These are phyloP conservation scores for Macrolepiota dolichaula DNA, from an alignment of 768 basidiomycete species.

Conservation along the genomic window DNA sequence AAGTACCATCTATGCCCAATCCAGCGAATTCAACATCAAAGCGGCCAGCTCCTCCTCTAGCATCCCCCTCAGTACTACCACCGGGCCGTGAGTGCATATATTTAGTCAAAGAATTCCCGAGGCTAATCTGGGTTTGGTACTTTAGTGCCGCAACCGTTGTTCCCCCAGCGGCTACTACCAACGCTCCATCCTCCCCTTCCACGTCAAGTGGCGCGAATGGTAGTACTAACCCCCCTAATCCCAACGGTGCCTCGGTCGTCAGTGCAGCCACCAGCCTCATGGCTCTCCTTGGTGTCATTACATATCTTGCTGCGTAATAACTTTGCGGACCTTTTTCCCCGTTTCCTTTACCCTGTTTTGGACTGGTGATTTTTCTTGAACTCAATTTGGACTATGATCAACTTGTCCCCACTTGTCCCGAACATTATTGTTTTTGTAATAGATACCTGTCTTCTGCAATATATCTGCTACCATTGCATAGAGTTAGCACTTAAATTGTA, in stretches of 20 bases:
- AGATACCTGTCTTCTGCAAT: neutral
- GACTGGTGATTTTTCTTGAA: constrained; percentile 1
- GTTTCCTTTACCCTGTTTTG: neutral
- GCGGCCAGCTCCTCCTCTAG: constrained; percentile 20
- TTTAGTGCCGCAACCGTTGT: constrained; percentile 10
- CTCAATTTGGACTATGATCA: neutral
- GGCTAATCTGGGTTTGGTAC: neutral
- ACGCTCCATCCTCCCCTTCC: constrained; percentile 14
- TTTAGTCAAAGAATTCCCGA: neutral
- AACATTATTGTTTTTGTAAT: neutral
- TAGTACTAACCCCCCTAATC: constrained; percentile 17
- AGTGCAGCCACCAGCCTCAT: constrained; percentile 23
- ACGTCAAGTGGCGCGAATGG: constrained; percentile 18
- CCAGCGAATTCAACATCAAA: constrained; percentile 50
- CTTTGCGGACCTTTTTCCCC: neutral
- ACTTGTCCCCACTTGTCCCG: neutral
- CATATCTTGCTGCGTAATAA: constrained; percentile 11
- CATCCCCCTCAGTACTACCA: constrained; percentile 8
- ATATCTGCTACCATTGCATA: neutral
- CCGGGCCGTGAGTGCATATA: constrained; percentile 19
- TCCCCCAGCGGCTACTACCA: constrained; percentile 13
- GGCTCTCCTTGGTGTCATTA: constrained; percentile 22
- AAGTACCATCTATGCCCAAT: constrained; percentile 67
- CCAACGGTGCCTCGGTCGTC: constrained; percentile 20
- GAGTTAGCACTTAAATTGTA: neutral